Conservation (phyloP, 352 stramenopile species). For the Globisporangium mamillatum region DNA sequence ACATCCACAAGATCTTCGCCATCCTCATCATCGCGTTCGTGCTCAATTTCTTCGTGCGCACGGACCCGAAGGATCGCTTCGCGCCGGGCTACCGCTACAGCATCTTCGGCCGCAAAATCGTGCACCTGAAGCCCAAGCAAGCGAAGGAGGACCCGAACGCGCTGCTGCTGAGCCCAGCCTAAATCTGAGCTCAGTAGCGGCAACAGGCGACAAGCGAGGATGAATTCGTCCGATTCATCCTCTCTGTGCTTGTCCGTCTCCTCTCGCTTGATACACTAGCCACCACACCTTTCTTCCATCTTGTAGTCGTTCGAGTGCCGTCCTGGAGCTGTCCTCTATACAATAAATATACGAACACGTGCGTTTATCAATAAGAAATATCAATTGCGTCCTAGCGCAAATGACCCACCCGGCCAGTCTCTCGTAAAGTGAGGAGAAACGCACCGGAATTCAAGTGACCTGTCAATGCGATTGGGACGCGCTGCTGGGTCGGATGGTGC, state of each 20-base stretch:
- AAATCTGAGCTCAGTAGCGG: neutral
- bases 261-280: neutral
- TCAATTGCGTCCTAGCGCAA: neutral
- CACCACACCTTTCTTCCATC: neutral
- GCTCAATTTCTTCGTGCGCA: conserved; percentile 61
- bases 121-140: conserved; percentile 52
- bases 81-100: conserved; percentile 59
- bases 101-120: conserved; percentile 48
- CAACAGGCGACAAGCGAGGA: too few relatives aligned
- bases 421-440: neutral
- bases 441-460: neutral
- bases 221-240: too few relatives aligned
- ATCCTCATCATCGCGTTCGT: conserved; percentile 55
- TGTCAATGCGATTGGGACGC: neutral
- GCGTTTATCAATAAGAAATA: neutral
- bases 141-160: conserved; percentile 29
- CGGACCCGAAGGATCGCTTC: conserved; percentile 64
- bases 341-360: neutral
- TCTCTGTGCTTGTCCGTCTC: neutral
- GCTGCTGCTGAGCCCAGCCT: conserved; percentile 14
- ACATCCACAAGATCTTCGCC: conserved; percentile 63
- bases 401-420: neutral
- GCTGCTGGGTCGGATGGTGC: neutral
- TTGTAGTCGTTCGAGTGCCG: neutral
- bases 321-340: neutral